Evolutionary conservation across 768 basidiomycete genomes (phyloP), one percentile per base, ranked within the genome.

Genomic region (Fistulinella prunicolor): DNA sequence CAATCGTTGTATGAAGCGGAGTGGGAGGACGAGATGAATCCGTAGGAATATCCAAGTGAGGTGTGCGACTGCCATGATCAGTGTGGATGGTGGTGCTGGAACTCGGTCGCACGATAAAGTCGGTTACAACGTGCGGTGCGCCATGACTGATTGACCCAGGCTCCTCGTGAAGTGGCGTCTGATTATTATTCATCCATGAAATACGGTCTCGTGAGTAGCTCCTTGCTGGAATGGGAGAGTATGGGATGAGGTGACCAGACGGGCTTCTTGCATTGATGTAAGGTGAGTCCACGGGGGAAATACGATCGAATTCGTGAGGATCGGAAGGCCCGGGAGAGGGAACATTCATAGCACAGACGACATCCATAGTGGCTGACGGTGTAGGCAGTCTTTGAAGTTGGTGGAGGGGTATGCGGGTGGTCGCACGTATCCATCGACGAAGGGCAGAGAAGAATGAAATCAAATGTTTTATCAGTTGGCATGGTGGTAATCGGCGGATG

Each of bases 231-330:
- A 34, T 9, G 3, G 47, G 63, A 16, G 60, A 41, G 35, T 37
- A 39, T 13, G 60, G 60, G 2, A 38, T 5, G 12, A 64, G 54
- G 21, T 62, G 61, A 19, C 60, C 63, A 35, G 60, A 62, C 9
- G 39, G 37, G 8, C 59, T 58, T 30, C 50, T 55, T n/a, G 38
- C 28, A 34, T 9, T 46, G 22, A 28, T 38, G 12, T 51, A 60
- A 13, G 50, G 49, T 21, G 28, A 34, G 20, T 60, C 62, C 5
- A 37, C 29, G 0, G 51, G 47, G 26, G 62, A 61, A 26, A 23
- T 5, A 12, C 23, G 45, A 32, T 24, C 22, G 35, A 13, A 28
- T 26, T 41, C 53, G 3, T 41, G 17, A 20, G 19, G 21, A 21
- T 49, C 42, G 23, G 51, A 41, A 5, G 29, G 35, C 20, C 23